Evolutionary conservation across 2,329 filamentous ascomycete species (phyloP), one percentile per base, ranked within the genome.

Genomic region (Apiospora saccharicola): DNA sequence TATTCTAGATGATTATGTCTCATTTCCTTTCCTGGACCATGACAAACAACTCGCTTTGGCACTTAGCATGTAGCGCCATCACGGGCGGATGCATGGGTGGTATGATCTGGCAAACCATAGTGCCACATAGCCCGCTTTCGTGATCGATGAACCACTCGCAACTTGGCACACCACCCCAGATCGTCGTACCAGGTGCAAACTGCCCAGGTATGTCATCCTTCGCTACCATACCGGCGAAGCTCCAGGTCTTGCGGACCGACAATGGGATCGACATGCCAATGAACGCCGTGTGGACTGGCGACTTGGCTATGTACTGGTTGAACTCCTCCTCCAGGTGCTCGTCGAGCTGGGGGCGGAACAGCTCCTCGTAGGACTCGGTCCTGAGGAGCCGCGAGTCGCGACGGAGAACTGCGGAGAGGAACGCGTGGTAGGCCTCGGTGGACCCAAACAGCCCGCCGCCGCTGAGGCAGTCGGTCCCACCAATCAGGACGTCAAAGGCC

Each of bases 291-390:
- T 77, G 75, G 0, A 67, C 26, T 1, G 74, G 73, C 0, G 74
- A 73, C 3, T 68, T 71, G 37, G 67, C 68, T 10, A 79, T 68
- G 30, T 75, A 74, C 24, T 78, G 71, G 44, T 79, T 78, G 47
- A 79, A 69, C 3, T 72, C 72, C 68, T 78, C 71, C 70, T 78
- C 77, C 37, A 69, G 71, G 30, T 67, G 57, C 44, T 77, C 76
- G 26, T 79, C 72, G 3, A 80, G 77, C 68, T 80, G 78, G 0
- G 78, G 77, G 0, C 75, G 75, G 67, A 80, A 79, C 7, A 79
- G 75, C 46, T 80, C 78, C 4, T 67, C 70, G 67, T 76, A 78
- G 0, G 75, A 77, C 3, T 73, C 69, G 1, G 74, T 67, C 19
- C n/a, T 73, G 4, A 80, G 70, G 6, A 80, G 72, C n/a, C 67